Evolutionary conservation across 495 filamentous ascomycete species (phyloP), one percentile per base, ranked within the genome.

Genomic region (Xylaria flabelliformis): DNA sequence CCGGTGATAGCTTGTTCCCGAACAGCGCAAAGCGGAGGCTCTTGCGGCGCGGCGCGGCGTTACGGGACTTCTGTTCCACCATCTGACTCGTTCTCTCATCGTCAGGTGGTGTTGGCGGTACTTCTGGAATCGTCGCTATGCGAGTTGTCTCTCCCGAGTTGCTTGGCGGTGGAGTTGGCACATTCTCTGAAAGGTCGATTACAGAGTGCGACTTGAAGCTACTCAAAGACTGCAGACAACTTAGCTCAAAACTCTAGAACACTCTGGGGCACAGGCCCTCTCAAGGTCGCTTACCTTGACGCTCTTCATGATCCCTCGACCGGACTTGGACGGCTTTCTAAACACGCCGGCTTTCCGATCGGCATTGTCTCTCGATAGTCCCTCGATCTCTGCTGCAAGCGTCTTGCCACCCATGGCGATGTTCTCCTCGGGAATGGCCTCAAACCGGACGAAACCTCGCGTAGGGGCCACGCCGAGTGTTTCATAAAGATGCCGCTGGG

Each of bases 361-460:
- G 53, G 67, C 62, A 63, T 55, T 69, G 67, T 70, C 69, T 63
- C 72, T 70, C 8, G 68, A 87, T 39, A 90, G 72, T 44, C 88
- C 87, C 53, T 92, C 86, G 53, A 93, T 89, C 77, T 92, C 89
- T n/a, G 87, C 88, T 50, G 88, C 84, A 26, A 92, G 82, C 0
- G 93, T 96, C 64, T 82, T 87, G 15, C 92, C 91, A 61, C 89
- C 88, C n/a, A 82, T 88, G 0, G 92, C 93, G 41, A 94, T 70
- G 67, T 92, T 88, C 51, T 92, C 91, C 71, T 95, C 93, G 0
- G 84, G 74, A 3, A 91, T 86, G 6, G 90, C 82, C n/a, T 88
- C 77, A 76, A 93, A 97, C 50, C 91, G 87, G 46, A 97, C 78
- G 21, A 93, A 82, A 0, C 94, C 94, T 39, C 92, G 85, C 0